Evolutionary conservation across 2,329 filamentous ascomycete species (phyloP).

Genomic region (Colletotrichum neosansevieriae): DNA sequence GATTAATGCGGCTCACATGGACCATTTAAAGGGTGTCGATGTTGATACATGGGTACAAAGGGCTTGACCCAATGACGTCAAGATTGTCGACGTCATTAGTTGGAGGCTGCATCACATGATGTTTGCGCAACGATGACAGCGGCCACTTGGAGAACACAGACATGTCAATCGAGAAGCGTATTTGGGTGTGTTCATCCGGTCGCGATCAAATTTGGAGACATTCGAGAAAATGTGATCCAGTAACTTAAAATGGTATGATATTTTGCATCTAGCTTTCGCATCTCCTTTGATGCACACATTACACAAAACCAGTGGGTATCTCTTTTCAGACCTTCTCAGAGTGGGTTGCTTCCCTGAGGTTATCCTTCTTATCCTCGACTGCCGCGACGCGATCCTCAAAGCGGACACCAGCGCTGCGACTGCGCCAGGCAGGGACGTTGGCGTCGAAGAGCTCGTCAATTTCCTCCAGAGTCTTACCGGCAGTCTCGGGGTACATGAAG

Average conservation of each 20-base stretch:
- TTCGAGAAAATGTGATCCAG: not conserved
- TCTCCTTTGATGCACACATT: not conserved
- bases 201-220: not conserved
- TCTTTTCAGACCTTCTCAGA: slow-evolving; percentile 9
- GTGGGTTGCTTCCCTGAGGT: slow-evolving; percentile 9
- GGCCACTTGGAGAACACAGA: not conserved
- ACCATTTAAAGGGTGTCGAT: slow-evolving; percentile 19
- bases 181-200: slow-evolving; percentile 5
- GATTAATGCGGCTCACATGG: not conserved
- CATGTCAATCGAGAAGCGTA: not conserved
- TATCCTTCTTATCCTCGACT: slow-evolving; percentile 17
- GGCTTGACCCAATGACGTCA: slow-evolving; percentile 29
- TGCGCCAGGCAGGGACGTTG: slow-evolving; percentile 33
- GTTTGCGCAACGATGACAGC: not conserved
- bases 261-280: not conserved
- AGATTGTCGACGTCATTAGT: slow-evolving; percentile 32
- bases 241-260: not conserved
- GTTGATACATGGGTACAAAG: slow-evolving; percentile 14
- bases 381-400: slow-evolving; percentile 31
- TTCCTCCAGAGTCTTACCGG: slow-evolving; percentile 44
- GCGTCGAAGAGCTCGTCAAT: slow-evolving; percentile 41
- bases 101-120: slow-evolving; percentile 30
- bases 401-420: slow-evolving; percentile 9
- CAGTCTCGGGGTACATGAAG: slow-evolving; percentile 47
- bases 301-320: not conserved